Base-by-base conservation (phyloP, 305 asterid genomes). In the Fraxinus ornus region DNA sequence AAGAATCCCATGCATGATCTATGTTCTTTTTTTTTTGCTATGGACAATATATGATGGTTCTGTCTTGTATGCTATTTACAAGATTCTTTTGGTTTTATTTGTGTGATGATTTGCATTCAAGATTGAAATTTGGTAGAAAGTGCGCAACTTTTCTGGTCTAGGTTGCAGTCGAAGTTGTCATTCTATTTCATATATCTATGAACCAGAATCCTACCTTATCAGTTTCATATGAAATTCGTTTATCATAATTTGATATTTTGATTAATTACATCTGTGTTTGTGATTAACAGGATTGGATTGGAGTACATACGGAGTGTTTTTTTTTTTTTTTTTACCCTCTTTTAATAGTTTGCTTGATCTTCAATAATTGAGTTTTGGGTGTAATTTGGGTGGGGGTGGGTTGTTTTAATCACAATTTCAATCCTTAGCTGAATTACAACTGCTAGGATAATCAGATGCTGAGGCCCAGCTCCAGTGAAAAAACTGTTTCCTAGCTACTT, bases 21-120 rank as follows among this genome's bases (percentile, higher is more conserved):
- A 35, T 77, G 41, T 5, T 47, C 41, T 37, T 10, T 9, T 41
- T 9, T 7, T 36, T 36, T 36, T 83, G 5, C 75, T 60, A 13
- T 82, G 85, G 22, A 76, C 47, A 30, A 57, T 76, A 26, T 47
- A 49, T 52, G 82, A 26, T 70, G 78, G 8, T 30, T 62, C 12
- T 62, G 33, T 62, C 72, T 22, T 24, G 17, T 64, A 24, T 24
- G 28, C 72, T 64, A 9, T 3, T 9, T 22, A 64, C 32, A 64
- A 64, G n/a, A 24, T 64, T 64, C 4, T 9, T 7, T 9, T 64
- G 4, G 17, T 24, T 62, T 24, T 64, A 64, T 64, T 24, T 64
- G 72, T 7, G 72, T 9, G 72, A 64, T 19, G 28, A 64, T 64
- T 64, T 22, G 35, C 72, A 8, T 28, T 64, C 72, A 24, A 24